A percentile compares a stretch with the other conserved stretches of the same genome.
Evolutionary conservation across 495 filamentous ascomycete genomes (phyloP).

Genomic region (Tuber magnatum): DNA sequence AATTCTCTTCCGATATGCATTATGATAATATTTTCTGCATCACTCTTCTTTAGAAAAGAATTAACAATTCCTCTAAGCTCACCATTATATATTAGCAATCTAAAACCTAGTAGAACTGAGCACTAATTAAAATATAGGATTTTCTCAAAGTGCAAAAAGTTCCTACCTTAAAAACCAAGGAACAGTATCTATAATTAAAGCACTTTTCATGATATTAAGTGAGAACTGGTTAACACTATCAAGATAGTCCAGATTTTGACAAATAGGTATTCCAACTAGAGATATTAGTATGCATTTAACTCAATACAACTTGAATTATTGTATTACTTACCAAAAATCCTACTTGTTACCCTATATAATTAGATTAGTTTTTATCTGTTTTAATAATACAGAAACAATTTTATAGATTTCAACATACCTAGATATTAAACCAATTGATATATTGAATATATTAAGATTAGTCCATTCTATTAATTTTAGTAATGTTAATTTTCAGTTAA

Average conservation of each 20-base stretch:
- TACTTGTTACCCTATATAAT: background rate
- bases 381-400: too few relatives aligned
- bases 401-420: background rate
- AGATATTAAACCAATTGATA: background rate
- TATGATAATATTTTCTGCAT: background rate
- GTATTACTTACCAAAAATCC: background rate
- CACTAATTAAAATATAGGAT: too few relatives aligned
- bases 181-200: background rate
- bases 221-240: background rate
- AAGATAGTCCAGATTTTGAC: background rate
- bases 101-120: background rate
- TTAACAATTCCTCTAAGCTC: background rate
- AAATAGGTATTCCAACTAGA: background rate
- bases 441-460: background rate
- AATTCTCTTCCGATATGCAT: constrained; percentile 32
- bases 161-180: background rate
- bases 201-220: background rate
- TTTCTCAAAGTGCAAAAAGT: too few relatives aligned
- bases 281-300: too few relatives aligned
- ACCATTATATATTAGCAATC: background rate
- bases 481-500: background rate
- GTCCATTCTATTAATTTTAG: constrained; percentile 3
- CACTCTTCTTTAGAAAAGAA: background rate
- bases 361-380: too few relatives aligned
- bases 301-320: background rate